phyloP scores from a whole-genome alignment of 2,329 filamentous ascomycete species.

The Trichoderma koningii region DNA sequence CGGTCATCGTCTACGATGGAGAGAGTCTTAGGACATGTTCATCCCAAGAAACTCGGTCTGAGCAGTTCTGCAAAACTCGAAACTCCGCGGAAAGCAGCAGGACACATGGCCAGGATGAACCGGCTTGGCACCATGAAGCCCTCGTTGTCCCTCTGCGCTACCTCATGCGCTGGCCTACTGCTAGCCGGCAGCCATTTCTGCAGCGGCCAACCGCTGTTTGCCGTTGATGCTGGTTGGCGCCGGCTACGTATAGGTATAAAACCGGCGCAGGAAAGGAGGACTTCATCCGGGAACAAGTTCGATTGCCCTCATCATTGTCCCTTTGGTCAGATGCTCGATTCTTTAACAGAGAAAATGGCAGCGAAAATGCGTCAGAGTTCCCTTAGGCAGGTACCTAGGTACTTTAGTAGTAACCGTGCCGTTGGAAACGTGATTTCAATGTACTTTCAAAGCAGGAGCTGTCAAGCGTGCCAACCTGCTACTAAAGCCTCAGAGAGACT shows the following conservation, averaged over 20 bases:
- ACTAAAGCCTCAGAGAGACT: too few relatives aligned
- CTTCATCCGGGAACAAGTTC: too few relatives aligned
- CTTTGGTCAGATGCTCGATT: neutral
- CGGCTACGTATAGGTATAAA: neutral
- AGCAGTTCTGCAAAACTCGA: neutral
- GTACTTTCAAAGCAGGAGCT: too few relatives aligned
- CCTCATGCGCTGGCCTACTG: neutral
- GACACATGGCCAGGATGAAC: neutral
- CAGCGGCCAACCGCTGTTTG: neutral
- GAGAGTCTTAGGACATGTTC: too few relatives aligned
- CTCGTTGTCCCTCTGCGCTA: neutral
- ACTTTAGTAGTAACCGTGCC: too few relatives aligned
- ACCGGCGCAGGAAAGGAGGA: neutral
- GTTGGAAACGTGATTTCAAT: too few relatives aligned
- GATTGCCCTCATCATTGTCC: neutral
- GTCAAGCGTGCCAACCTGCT: too few relatives aligned
- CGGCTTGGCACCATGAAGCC: neutral
- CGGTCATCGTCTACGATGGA: constrained; percentile 4
- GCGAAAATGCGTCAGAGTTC: too few relatives aligned
- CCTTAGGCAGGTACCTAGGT: too few relatives aligned
- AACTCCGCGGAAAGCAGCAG: constrained; percentile 5
- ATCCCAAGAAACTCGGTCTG: too few relatives aligned
- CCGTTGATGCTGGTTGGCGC: neutral
- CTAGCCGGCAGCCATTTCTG: neutral
- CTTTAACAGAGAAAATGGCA: too few relatives aligned